Evolutionary conservation across 1,284 basidiomycete species (phyloP).

Genomic region (Mrakiaceae sp.): DNA sequence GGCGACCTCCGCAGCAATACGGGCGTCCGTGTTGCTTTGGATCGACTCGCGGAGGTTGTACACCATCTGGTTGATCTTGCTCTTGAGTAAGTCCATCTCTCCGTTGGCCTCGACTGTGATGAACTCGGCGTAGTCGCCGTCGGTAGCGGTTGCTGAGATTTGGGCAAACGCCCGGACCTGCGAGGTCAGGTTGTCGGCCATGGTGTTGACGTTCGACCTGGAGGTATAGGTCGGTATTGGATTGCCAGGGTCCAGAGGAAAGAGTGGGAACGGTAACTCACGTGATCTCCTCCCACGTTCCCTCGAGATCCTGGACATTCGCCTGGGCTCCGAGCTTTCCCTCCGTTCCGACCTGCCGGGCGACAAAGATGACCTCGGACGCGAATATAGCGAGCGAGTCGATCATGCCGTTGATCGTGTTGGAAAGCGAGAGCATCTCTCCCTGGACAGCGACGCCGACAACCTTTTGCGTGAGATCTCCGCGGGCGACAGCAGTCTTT

Average conservation of each 20-base stretch:
- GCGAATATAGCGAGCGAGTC: conserved; percentile 90
- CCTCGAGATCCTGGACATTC: conserved; percentile 91
- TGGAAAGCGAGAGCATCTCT: conserved; percentile 87
- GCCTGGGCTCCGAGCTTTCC: conserved; percentile 96
- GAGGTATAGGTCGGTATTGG: conserved; percentile 30
- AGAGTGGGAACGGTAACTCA: conserved; percentile 41
- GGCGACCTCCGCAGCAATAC: conserved; percentile 92
- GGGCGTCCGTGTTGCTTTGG: conserved; percentile 96
- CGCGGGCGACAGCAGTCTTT: conserved; percentile 77
- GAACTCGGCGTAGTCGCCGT: conserved; percentile 97
- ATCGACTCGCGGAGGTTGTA: conserved; percentile 94
- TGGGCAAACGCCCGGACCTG: conserved; percentile 94
- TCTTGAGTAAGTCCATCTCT: conserved; percentile 99
- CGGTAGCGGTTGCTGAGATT: conserved; percentile 96
- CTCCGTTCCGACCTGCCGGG: conserved; percentile 87
- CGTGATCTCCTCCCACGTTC: conserved; percentile 99
- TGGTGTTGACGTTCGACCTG: conserved; percentile 79
- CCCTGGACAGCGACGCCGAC: conserved; percentile 84
- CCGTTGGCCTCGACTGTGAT: conserved; percentile 98
- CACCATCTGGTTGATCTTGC: conserved; percentile 76
- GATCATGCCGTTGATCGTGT: conserved; percentile 67
- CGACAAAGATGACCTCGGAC: conserved; percentile 88
- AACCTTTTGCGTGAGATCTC: conserved; percentile 90
- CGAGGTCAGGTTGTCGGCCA: conserved; percentile 44
- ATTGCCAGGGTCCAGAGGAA: conserved; percentile 8